Conservation (phyloP, 805 yeast genomes). For the Zygoascus bituminiphila region DNA sequence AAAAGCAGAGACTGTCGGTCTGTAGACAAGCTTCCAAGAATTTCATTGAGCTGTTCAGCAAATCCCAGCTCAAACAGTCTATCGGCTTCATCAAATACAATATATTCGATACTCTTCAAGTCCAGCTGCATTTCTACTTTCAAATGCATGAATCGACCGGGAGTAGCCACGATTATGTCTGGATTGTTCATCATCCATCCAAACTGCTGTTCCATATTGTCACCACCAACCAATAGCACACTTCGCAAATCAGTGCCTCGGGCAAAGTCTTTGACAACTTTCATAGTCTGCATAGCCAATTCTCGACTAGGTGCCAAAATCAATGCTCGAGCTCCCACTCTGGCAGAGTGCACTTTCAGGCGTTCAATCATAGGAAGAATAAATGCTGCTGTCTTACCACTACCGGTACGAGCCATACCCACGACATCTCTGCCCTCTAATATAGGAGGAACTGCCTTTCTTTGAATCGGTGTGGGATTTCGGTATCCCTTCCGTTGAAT, state of each 20-base stretch:
- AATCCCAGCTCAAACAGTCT: conserved; percentile 94
- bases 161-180: conserved; percentile 91
- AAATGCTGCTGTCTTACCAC: conserved; percentile 98
- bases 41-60: conserved; percentile 84
- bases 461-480: conserved; percentile 96
- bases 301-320: conserved; percentile 94
- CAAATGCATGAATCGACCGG: conserved; percentile 93
- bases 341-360: conserved; percentile 74
- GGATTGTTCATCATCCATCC: conserved; percentile 89
- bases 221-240: conserved; percentile 90
- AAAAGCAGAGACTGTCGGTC: conserved; percentile 81
- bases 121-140: conserved; percentile 92
- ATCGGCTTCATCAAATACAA: conserved; percentile 96
- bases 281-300: conserved; percentile 85
- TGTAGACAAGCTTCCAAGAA: conserved; percentile 74
- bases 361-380: conserved; percentile 82
- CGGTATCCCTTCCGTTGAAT: conserved; percentile 79
- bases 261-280: conserved; percentile 80
- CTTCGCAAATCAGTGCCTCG: conserved; percentile 76
- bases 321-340: conserved; percentile 81
- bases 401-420: conserved; percentile 99
- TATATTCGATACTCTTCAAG: conserved; percentile 73
- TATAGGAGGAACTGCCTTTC: conserved; percentile 88
- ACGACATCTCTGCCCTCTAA: conserved; percentile 88
- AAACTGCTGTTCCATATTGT: conserved; percentile 94